Percentiles rank a stretch among this genome's conserved stretches.
phyloP scores from a whole-genome alignment of 176 grass and related monocot genomes.

The Raddia distichophylla region DNA sequence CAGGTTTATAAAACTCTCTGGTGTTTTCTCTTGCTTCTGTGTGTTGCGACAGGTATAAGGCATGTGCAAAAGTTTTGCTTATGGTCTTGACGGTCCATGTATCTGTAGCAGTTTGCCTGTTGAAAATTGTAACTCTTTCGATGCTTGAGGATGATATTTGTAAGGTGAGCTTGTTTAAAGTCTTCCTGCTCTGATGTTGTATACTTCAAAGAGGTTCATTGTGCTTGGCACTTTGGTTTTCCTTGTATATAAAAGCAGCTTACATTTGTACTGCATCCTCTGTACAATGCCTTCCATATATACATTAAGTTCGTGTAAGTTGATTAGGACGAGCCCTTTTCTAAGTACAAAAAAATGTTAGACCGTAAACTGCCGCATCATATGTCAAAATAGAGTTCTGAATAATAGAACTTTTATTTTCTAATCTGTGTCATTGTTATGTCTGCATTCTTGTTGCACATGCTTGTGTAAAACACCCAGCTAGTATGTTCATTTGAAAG shows the following conservation, averaged over 20 bases:
- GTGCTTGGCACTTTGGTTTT: slow-evolving; percentile 4
- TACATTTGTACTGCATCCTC: slow-evolving; percentile 2
- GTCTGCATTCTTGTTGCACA: neutral
- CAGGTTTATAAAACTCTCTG: slow-evolving; percentile 7
- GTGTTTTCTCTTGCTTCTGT: slow-evolving; percentile 29
- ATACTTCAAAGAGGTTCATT: slow-evolving; percentile 14
- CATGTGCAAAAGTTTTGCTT: slow-evolving; percentile 41
- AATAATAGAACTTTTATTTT: neutral
- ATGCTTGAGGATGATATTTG: slow-evolving; percentile 33
- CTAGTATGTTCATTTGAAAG: neutral
- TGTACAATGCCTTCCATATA: slow-evolving; percentile 11
- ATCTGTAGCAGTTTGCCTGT: slow-evolving; percentile 25
- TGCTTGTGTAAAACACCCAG: neutral
- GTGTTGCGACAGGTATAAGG: slow-evolving; percentile 27
- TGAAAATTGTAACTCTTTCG: neutral
- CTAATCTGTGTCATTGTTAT: neutral
- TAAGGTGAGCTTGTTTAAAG: slow-evolving; percentile 30
- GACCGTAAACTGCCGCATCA: neutral
- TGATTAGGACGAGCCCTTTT: neutral
- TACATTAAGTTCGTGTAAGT: neutral
- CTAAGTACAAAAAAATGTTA: neutral
- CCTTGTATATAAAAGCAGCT: neutral
- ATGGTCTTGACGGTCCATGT: slow-evolving; percentile 11
- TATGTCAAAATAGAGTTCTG: neutral
- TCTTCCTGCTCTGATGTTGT: slow-evolving; percentile 12